Evolutionary conservation across 2,329 filamentous ascomycete species (phyloP), one percentile per base, ranked within the genome.

Genomic region (Monilinia polystroma): DNA sequence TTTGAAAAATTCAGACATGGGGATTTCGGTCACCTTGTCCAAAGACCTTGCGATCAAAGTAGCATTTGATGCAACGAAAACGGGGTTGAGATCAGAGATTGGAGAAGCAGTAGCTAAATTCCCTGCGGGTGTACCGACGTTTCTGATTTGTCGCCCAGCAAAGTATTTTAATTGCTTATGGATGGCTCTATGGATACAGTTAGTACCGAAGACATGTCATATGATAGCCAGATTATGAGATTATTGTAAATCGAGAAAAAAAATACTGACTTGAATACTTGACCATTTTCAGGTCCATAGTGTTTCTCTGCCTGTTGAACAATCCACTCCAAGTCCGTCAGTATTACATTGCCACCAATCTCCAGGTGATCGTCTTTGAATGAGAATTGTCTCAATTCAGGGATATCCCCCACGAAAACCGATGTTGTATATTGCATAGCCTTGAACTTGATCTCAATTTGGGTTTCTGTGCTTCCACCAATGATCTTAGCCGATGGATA

Each of bases 401-500:
- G 82, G 67, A 99, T 97, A 74, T 99, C 95, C 14, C 94, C 93
- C 12, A 98, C 91, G 72, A 90, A 98, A 0, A 99, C 91, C 0
- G 93, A 97, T 1, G 91, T 87, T 4, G 90, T 89, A 76, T 98
- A 98, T 73, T 93, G 86, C 82, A 97, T 86, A 0, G 90, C 92
- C 80, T 98, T 98, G 85, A 99, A 98, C 79, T 97, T 97, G 80
- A 96, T 91, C 79, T 99, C 95, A 68, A 99, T 98, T 78, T 98
- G 95, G 0, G 94, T 98, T 78, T 99, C 95, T 2, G 93, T 96
- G 76, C 93, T 97, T 69, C 95, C 95, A 60, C 93, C 94, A 69
- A 99, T 97, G 69, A 99, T 87, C 78, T 98, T 99, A 5, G 94
- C 92, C 35, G 89, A 87, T 0, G 94, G 94, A 72, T 92, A 89